Percentiles rank a stretch among this genome's conserved stretches.
These are phyloP conservation scores for Clitopilus passeckerianus DNA, from an alignment of 768 basidiomycete genomes.

Conservation along the genomic window DNA sequence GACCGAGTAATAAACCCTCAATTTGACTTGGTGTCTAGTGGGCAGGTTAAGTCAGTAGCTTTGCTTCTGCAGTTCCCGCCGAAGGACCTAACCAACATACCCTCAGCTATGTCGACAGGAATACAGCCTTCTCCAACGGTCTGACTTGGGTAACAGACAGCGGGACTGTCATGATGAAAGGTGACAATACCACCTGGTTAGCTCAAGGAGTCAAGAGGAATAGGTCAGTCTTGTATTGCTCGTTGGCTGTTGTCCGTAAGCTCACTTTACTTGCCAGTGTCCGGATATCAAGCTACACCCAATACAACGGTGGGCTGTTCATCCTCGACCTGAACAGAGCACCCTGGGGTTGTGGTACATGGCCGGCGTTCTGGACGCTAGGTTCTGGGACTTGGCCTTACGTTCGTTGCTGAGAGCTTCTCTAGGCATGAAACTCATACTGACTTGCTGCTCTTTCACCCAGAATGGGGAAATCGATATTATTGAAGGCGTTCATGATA, in stretches of 20 bases:
- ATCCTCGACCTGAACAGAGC: constrained; percentile 80
- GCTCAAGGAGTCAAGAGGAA: constrained; percentile 47
- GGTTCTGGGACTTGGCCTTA: constrained; percentile 59
- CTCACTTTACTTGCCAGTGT: constrained; percentile 36
- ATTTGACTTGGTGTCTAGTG: constrained; percentile 35
- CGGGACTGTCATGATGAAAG: constrained; percentile 69
- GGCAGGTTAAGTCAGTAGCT: constrained; percentile 60
- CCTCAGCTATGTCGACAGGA: constrained; percentile 55
- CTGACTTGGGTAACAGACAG: constrained; percentile 56
- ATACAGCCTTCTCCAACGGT: constrained; percentile 44
- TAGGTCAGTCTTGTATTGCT: constrained; percentile 37
- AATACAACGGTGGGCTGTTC: constrained; percentile 76
- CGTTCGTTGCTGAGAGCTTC: constrained; percentile 26
- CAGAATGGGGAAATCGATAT: constrained; percentile 81
- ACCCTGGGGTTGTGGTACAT: constrained; percentile 87
- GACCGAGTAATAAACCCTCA: constrained; percentile 8
- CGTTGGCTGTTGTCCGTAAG: not conserved
- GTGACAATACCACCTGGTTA: constrained; percentile 61
- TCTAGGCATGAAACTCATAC: not conserved
- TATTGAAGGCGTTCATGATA: constrained; percentile 82
- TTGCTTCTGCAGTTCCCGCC: not conserved
- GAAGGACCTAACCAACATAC: constrained; percentile 7
- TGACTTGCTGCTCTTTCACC: not conserved
- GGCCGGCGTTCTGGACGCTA: constrained; percentile 82
- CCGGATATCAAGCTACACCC: constrained; percentile 61